Evolutionary conservation across 2,329 filamentous ascomycete species (phyloP), one percentile per base, ranked within the genome.

Genomic region (Penicillium sclerotiorum): DNA sequence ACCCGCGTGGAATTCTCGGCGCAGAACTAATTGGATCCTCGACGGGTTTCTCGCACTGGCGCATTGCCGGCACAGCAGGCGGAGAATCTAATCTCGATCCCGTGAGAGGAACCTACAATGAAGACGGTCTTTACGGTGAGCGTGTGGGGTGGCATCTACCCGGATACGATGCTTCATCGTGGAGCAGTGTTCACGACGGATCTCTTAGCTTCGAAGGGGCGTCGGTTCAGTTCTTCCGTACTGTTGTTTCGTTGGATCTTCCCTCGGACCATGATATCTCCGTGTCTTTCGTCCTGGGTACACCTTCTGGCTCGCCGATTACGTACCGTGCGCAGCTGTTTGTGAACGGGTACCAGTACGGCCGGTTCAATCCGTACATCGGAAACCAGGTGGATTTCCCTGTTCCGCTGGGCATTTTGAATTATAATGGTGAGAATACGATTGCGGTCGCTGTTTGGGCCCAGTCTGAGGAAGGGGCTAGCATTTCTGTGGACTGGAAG

Each of bases 301-400:
- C 79, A 0, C 71, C 77, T 0, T 65, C 69, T 0, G 70, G 72
- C 5, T 45, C 41, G 6, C 52, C 55, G 5, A 66, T 69, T 13
- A 72, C 74, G 0, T 74, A 81, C 11, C 74, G 83, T 9, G 79
- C 77, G 0, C 76, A 83, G 57, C 63, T 86, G 2, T 86, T 82
- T 47, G 77, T 86, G n/a, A 86, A 86, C 47, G 83, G 83, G 0
- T 86, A 85, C 58, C 82, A 85, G 60, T 86, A 83, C 56, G 83
- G 80, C 2, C 76, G 80, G 7, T 86, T 79, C 59, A 79, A 80
- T 51, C 81, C 83, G 0, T 76, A 80, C 42, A 82, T 86, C 32
- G 84, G 84, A 0, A 80, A 84, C 39, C 83, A 86, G 68, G 73
- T 79, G 13, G 71, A 76, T 13, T 86, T 83, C 58, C 83, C 83